These are phyloP conservation scores for Phytophthora citricola DNA, from an alignment of 352 stramenopile genomes.

Conservation along the genomic window DNA sequence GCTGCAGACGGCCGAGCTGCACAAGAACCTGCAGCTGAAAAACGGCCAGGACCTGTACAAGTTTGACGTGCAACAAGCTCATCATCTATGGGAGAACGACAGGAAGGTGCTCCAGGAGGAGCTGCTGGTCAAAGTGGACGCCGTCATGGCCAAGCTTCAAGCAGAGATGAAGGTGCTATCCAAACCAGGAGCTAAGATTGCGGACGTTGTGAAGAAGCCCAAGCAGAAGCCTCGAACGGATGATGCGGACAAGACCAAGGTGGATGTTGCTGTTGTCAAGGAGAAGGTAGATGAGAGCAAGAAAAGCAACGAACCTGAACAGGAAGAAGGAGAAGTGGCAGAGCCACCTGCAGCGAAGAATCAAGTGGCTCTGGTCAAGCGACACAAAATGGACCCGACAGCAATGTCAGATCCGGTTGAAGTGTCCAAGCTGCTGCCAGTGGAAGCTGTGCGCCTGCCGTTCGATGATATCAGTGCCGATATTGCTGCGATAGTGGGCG, in stretches of 20 bases:
- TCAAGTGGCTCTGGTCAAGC: slow-evolving; percentile 39
- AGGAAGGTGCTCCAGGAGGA: slow-evolving; percentile 63
- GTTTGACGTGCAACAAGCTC: slow-evolving; percentile 78
- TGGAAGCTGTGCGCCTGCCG: slow-evolving; percentile 55
- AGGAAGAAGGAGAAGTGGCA: slow-evolving; percentile 37
- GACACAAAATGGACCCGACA: slow-evolving; percentile 50
- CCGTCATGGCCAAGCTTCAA: slow-evolving; percentile 54
- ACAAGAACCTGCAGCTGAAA: slow-evolving; percentile 88
- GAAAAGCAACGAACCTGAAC: slow-evolving; percentile 17
- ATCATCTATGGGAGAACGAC: slow-evolving; percentile 73
- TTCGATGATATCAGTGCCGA: slow-evolving; percentile 66
- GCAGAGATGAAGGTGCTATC: slow-evolving; percentile 54
- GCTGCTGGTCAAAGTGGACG: slow-evolving; percentile 56
- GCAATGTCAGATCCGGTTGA: slow-evolving; percentile 19
- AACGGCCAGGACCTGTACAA: slow-evolving; percentile 80
- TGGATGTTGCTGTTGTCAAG: slow-evolving; percentile 23
- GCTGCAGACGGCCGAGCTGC: slow-evolving; percentile 77
- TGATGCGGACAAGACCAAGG: slow-evolving; percentile 8
- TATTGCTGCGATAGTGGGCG: slow-evolving; percentile 57
- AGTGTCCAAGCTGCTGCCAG: slow-evolving; percentile 40
- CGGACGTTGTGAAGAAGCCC: slow-evolving; percentile 7
- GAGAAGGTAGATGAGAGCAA: slow-evolving; percentile 11
- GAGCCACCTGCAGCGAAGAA: slow-evolving; percentile 20
- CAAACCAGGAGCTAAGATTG: slow-evolving; percentile 29
- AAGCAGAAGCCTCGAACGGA: slow-evolving; percentile 9